phyloP scores from a whole-genome alignment of 331 rosid species.

The Stylosanthes scabra region DNA sequence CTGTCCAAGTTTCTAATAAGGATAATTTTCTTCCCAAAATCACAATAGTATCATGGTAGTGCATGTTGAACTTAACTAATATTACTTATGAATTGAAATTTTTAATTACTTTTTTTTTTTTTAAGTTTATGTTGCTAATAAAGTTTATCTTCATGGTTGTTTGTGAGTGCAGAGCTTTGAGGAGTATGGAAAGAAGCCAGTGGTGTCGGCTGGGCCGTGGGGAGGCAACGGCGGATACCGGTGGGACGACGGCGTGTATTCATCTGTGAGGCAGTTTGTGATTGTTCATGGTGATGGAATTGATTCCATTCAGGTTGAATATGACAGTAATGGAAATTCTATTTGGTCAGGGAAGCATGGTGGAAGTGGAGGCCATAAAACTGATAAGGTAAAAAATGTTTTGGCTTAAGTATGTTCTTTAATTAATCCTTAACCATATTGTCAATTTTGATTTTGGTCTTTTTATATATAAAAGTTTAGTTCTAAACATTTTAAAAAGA shows the following conservation, averaged over 20 bases:
- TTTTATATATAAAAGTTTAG: too few relatives aligned
- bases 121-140: too few relatives aligned
- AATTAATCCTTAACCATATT: too few relatives aligned
- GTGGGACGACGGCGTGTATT: slow-evolving; percentile 75
- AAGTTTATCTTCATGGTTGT: too few relatives aligned
- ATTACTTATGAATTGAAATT: slow-evolving; percentile 18
- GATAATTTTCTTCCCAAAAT: slow-evolving; percentile 5
- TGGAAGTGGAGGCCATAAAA: slow-evolving; percentile 73
- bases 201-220: slow-evolving; percentile 74
- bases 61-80: slow-evolving; percentile 17
- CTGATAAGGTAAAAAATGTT: slow-evolving; percentile 75
- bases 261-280: slow-evolving; percentile 74
- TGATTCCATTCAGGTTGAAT: slow-evolving; percentile 77
- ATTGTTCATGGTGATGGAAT: slow-evolving; percentile 71
- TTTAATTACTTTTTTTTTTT: too few relatives aligned
- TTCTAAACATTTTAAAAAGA: too few relatives aligned
- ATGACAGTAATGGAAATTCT: slow-evolving; percentile 65
- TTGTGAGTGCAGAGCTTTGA: slow-evolving; percentile 48
- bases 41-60: slow-evolving; percentile 34
- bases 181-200: slow-evolving; percentile 51
- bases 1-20: slow-evolving; percentile 22
- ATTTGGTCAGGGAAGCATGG: slow-evolving; percentile 79
- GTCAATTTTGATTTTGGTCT: too few relatives aligned
- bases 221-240: slow-evolving; percentile 64
- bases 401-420: too few relatives aligned